Evolutionary conservation across 495 filamentous ascomycete genomes (phyloP), one percentile per base, ranked within the genome.

Genomic region (Sphaerosporella brunnea): DNA sequence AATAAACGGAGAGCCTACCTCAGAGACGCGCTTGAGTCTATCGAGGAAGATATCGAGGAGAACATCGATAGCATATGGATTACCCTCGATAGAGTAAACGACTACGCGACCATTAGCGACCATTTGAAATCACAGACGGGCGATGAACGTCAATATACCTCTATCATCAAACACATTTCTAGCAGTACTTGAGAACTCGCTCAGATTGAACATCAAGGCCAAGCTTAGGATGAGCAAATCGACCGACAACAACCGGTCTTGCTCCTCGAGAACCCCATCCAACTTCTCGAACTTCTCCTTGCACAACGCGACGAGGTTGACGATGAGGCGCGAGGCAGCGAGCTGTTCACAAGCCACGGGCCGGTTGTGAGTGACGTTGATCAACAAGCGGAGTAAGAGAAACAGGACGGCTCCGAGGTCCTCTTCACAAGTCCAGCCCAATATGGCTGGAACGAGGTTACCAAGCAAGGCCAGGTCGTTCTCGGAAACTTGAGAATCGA

Each of bases 331-430:
- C 11, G 69, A 62, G 9, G 65, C 70, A 7, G 77, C 72, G 58
- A 93, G 81, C 21, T 68, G 55, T 21, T 75, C 69, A 45, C 81
- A 84, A 24, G 82, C 73, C 11, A 65, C 64, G 1, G 72, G 58
- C 47, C 81, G 82, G 54, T 82, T 83, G 64, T 95, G 94, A 13
- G 86, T 90, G 13, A 88, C 66, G 63, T 95, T 95, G 53, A 95
- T 68, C 37, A 78, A 73, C 21, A 96, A 74, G 46, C 83, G 77
- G 39, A 93, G 66, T 42, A 73, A 52, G 47, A 64, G 52, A 13
- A 60, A 52, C 50, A 51, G 51, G 25, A 63, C 52, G 38, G 51
- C 45, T 8, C 52, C 47, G 32, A 53, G 39, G 42, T 53, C 47
- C 38, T 47, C 11, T 19, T 49, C 39, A 49, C 23, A 24, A 48